Base-by-base conservation (phyloP, 148 eudicot species). In the Nepenthes mirabilis region DNA sequence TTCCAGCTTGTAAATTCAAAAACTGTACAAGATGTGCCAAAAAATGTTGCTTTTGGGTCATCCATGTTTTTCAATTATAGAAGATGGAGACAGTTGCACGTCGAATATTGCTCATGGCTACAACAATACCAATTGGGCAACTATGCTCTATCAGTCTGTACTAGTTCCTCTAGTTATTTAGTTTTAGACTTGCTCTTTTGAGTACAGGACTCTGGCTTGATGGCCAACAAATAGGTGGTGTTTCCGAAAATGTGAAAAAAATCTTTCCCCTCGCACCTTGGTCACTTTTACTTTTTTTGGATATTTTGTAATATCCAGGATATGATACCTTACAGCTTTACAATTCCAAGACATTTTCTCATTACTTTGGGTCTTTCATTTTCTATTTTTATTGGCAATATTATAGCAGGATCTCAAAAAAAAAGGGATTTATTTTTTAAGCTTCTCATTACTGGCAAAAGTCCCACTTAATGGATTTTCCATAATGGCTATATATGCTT, bases 331-430 rank as follows among this genome's bases (percentile, higher is more conserved):
- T 52, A 52, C 0, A 52, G 1, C 12, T 52, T 52, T 52, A 52
- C 55, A 52, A 5, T 52, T 52, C 6, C 12, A 52, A 52, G 55
- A 5, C 62, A 59, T 59, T 59, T 59, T 59, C 62, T 59, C 51
- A 59, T 47, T 61, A 48, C 55, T 61, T 61, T 61, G 64, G 55
- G 64, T 33, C 55, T 61, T 61, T 61, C 55, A 61, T 61, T 47
- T 61, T 49, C 51, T 49, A 47, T 61, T 61, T 61, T 47, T 61
- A 50, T 61, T 61, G 40, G 54, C 64, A 61, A 47, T 61, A 61
- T 54, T 61, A 47, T 33, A 50, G 14, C 33, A 55, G 55, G 55
- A 47, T 61, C 48, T 50, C 53, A 61, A 61, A 34, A 43, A 34
- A 43, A 61, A 48, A 40, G 64, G 55, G 64, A 36, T 61, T 61